Conservation (phyloP, 1,284 basidiomycete genomes). For the Vanrija sp. region DNA sequence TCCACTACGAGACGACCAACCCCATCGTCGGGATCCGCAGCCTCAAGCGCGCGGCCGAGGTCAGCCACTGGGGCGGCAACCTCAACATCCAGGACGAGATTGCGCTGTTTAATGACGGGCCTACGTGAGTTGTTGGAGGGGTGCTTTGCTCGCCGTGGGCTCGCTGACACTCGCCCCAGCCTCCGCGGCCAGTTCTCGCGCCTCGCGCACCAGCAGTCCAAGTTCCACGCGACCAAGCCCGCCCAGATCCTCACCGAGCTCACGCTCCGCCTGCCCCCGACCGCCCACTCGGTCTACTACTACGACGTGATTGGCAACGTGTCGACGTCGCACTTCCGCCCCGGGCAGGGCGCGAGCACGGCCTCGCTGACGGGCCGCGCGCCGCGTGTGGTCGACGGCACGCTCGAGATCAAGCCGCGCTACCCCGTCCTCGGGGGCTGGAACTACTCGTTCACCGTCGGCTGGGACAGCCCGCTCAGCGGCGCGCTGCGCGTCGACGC, state of each 20-base stretch:
- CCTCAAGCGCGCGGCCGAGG: constrained; percentile 74
- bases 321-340: constrained; percentile 82
- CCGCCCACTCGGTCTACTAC: constrained; percentile 76
- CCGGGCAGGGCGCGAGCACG: constrained; percentile 52
- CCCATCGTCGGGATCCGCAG: constrained; percentile 73
- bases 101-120: constrained; percentile 78
- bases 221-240: constrained; percentile 59
- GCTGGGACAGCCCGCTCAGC: constrained; percentile 80
- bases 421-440: constrained; percentile 95
- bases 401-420: constrained; percentile 78
- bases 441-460: constrained; percentile 94
- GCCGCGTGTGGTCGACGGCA: constrained; percentile 46
- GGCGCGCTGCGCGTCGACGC: constrained; percentile 54
- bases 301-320: constrained; percentile 93
- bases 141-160: background rate
- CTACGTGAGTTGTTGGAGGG: constrained; percentile 60
- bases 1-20: constrained; percentile 77
- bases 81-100: constrained; percentile 89
- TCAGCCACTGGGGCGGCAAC: constrained; percentile 96
- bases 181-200: constrained; percentile 96
- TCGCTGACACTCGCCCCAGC: constrained; percentile 50
- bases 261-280: constrained; percentile 71
- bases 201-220: constrained; percentile 75
- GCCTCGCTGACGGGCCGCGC: constrained; percentile 29
- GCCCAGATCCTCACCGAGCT: constrained; percentile 66